Evolutionary conservation across 2,329 filamentous ascomycete species (phyloP), one percentile per base, ranked within the genome.

Genomic region (Colletotrichum gloeosporioides): DNA sequence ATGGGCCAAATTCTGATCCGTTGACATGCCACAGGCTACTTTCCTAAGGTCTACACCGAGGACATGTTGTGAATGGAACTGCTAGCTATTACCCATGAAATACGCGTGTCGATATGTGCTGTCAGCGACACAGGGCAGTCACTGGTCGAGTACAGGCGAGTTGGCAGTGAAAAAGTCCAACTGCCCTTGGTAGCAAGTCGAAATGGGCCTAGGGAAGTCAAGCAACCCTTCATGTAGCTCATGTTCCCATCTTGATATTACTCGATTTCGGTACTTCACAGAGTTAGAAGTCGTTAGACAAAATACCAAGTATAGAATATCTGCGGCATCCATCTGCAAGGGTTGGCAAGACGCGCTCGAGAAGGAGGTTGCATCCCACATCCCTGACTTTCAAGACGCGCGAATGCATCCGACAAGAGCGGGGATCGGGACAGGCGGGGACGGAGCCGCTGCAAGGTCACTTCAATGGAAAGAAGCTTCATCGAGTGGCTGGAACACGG

Each of bases 371-470:
- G 57, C 67, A 71, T 64, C 44, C 39, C 71, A 74, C 69, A 75
- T 67, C 73, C 69, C 62, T 75, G 73, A 55, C 69, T 15, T 27
- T 27, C 13, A 27, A 22, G 59, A 57, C 39, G 69, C 66, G 67
- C 59, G 44, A 39, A 73, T 61, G 67, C 39, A 32, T 63, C 27
- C 22, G 27, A 64, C 22, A 64, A 68, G 39, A 73, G 73, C 39
- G 73, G 73, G 55, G 62, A 32, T 49, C 63, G 63, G 63, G 39
- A 73, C 13, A 22, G 69, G 59, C 69, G 65, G 65, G 53, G 55
- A 75, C 39, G 32, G 69, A 73, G 62, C 61, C 49, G 72, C 72
- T 75, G 69, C 73, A 72, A 62, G 73, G 53, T 62, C 61, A 18
- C 27, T 53, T 62, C 29, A 12, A 6, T 59, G 22, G 55, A 67